phyloP scores from a whole-genome alignment of 805 yeast species.

The Yarrowia sp. region DNA sequence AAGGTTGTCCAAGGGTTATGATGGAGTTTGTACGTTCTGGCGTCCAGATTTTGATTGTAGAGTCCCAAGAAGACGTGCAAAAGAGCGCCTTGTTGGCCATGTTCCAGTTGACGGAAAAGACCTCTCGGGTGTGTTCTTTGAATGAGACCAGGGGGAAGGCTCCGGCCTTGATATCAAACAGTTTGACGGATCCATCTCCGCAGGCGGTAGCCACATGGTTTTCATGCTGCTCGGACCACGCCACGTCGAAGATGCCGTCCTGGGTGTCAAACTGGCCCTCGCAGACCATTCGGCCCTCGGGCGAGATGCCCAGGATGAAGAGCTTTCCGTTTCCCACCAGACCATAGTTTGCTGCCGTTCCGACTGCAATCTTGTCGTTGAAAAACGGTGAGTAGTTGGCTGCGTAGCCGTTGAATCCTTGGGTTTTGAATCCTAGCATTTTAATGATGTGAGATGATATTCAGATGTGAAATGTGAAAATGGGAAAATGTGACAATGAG shows the following conservation, averaged over 20 bases:
- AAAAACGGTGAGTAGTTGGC: constrained; percentile 88
- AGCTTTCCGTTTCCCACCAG: constrained; percentile 90
- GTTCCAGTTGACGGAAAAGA: constrained; percentile 71
- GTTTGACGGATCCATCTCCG: constrained; percentile 85
- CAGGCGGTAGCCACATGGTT: constrained; percentile 78
- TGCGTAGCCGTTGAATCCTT: constrained; percentile 81
- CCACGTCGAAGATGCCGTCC: constrained; percentile 82
- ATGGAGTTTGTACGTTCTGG: constrained; percentile 30
- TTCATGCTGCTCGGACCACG: constrained; percentile 90
- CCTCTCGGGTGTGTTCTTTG: constrained; percentile 74
- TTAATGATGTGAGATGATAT: background rate
- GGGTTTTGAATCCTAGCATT: constrained; percentile 72
- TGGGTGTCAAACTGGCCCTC: constrained; percentile 68
- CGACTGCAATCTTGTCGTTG: constrained; percentile 86
- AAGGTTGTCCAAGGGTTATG: constrained; percentile 31
- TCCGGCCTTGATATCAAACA: constrained; percentile 62
- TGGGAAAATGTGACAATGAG: background rate
- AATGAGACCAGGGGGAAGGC: constrained; percentile 34
- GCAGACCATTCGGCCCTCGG: constrained; percentile 51
- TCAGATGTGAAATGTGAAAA: too few species aligned
- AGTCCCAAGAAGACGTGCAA: constrained; percentile 84
- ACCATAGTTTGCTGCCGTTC: constrained; percentile 89
- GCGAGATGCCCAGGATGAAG: constrained; percentile 62
- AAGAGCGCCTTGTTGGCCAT: constrained; percentile 63
- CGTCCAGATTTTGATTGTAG: constrained; percentile 58